Evolutionary conservation across 2,329 filamentous ascomycete species (phyloP), one percentile per base, ranked within the genome.

Genomic region (Ophiostoma sp.): DNA sequence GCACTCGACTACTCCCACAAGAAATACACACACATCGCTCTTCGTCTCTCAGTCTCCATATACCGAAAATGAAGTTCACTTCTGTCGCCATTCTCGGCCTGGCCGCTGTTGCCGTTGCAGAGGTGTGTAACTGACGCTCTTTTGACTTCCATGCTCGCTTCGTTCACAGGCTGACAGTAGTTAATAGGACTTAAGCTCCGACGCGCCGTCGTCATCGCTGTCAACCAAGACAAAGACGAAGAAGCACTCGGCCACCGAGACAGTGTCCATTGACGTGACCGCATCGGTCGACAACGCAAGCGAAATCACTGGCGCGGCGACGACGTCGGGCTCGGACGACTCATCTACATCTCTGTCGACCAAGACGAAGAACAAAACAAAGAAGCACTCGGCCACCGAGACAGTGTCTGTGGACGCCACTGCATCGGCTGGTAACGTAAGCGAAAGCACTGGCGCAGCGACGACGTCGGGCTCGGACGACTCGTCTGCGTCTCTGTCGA

Each of bases 51-150:
- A 14, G 40, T 45, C n/a, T 67, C 5, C 12, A 42, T n/a, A 14
- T 27, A n/a, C 64, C 36, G 45, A 70, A 63, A 40, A 70, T 72
- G 70, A 72, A 69, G 65, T 64, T 68, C 63, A 49, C 66, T 1
- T 58, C 66, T 5, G 27, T 70, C 41, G 38, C 69, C 66, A 9
- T 71, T 60, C 40, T 71, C 47, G 66, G 69, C 9, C 70, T 72
- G 12, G 70, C 70, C 12, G 67, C 69, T n/a, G 69, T 66, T 36
- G 70, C 60, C 11, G 66, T 62, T 64, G 69, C 71, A n/a, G 67
- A 71, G 64, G 71, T 72, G 67, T 12, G 63, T 14, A 36, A 42
- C 18, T 18, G 2, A 16, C 40, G 14, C 16, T 14, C n/a, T 8
- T 40, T 41, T 27, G 27, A 27, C 6, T 55, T 36, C 2, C 12